These are phyloP conservation scores for Fusarium succisae DNA, from an alignment of 2,329 filamentous ascomycete genomes.

Conservation along the genomic window DNA sequence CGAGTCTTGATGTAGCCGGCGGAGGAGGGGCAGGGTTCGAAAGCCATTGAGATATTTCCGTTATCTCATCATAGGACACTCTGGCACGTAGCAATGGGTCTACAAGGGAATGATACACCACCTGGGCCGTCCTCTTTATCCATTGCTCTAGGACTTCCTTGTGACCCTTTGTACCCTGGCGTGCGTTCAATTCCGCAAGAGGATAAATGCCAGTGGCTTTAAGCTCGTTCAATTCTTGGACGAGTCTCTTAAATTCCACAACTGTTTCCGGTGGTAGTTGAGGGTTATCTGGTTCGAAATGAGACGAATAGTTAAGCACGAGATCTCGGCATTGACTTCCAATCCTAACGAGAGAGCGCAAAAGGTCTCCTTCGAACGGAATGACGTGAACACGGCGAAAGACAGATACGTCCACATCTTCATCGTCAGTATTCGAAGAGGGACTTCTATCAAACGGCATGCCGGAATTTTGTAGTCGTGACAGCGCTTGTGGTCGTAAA, in stretches of 20 bases:
- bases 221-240: neutral
- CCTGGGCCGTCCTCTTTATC: neutral
- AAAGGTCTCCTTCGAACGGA: neutral
- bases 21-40: too few species aligned
- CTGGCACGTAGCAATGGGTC: neutral
- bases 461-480: neutral
- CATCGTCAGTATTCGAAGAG: neutral
- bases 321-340: neutral
- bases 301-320: neutral
- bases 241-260: fast-evolving
- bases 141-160: neutral
- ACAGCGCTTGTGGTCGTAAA: neutral
- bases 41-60: too few species aligned
- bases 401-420: neutral
- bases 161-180: neutral
- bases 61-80: neutral
- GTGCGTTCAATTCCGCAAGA: neutral
- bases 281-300: neutral
- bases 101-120: neutral
- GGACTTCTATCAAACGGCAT: neutral
- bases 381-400: neutral
- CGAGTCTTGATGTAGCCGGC: too few species aligned
- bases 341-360: neutral
- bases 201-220: neutral
- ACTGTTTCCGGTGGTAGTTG: fast-evolving